Conservation (phyloP, 2,329 filamentous ascomycete species). For the Hymenoscyphus fructigenus region DNA sequence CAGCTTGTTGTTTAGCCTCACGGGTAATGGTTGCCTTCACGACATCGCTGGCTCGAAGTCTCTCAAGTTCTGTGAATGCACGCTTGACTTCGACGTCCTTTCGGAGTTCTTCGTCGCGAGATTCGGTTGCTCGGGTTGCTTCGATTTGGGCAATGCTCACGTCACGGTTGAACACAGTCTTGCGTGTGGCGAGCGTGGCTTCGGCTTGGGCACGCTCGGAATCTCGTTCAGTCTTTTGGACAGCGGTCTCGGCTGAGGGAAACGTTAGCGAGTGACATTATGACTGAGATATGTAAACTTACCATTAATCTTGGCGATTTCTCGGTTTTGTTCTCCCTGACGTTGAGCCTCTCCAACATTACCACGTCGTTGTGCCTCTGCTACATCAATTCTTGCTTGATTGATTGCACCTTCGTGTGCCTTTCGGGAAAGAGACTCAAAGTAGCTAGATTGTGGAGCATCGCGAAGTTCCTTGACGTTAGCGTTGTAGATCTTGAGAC, state of each 20-base stretch:
- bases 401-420: constrained; percentile 83
- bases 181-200: constrained; percentile 69
- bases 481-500: constrained; percentile 68
- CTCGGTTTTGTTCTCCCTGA: constrained; percentile 77
- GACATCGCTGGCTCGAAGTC: constrained; percentile 73
- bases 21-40: constrained; percentile 71
- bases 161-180: constrained; percentile 70
- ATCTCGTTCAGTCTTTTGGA: constrained; percentile 81
- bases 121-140: constrained; percentile 70
- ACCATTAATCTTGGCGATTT: constrained; percentile 85
- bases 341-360: constrained; percentile 77
- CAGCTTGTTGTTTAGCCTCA: constrained; percentile 67
- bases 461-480: constrained; percentile 89
- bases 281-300: constrained; percentile 53
- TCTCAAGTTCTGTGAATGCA: constrained; percentile 76
- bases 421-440: constrained; percentile 77
- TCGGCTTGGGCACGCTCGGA: constrained; percentile 78
- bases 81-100: constrained; percentile 74
- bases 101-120: constrained; percentile 77
- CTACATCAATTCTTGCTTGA: constrained; percentile 69
- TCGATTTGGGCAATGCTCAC: constrained; percentile 75
- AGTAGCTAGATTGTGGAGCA: constrained; percentile 78
- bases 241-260: constrained; percentile 64
- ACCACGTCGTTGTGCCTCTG: constrained; percentile 62
- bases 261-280: constrained; percentile 48